Evolutionary conservation across 2,329 filamentous ascomycete genomes (phyloP), one percentile per base, ranked within the genome.

Genomic region (Xylaria sp.): DNA sequence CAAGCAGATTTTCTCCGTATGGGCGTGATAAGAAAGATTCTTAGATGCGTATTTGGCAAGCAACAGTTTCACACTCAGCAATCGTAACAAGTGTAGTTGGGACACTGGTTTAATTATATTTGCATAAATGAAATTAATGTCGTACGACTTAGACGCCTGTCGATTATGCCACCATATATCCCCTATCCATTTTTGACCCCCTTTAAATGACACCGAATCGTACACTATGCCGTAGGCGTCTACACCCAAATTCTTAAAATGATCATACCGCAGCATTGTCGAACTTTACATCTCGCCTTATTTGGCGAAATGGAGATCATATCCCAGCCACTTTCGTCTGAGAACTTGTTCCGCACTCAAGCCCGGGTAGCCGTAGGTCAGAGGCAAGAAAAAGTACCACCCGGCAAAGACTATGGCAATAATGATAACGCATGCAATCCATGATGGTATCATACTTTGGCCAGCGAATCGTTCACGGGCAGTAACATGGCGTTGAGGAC

Each of bases 261-360:
- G 55, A 63, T 50, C 59, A 47, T 47, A 42, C 16, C 53, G 42
- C 40, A 47, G 69, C 61, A 67, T 64, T 23, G 32, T 62, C 62
- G 18, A 23, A 27, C n/a, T 44, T 13, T 27, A 42, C 25, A 44
- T 51, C 27, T 21, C 35, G 21, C 40, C 35, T 84, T 92, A 99
- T 88, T 99, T 99, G 68, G 96, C 96, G 84, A 99, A 99, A 84
- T 99, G 96, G 79, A 99, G 86, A 80, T 99, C 96, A 80, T 98
- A 99, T 72, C 93, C 92, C 73, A 99, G 86, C 95, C 95, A 98
- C 86, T 98, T 98, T 81, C 96, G 90, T 71, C 91, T 87, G 71
- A 92, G 82, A 35, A 99, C 92, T 79, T 93, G 86, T 13, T 91
- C 88, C 21, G 97, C 91, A 65, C 86, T 88, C 76, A 99, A 86